Evolutionary conservation across 2,329 filamentous ascomycete genomes (phyloP), one percentile per base, ranked within the genome.

Genomic region (Cordyceps cateniannulata): DNA sequence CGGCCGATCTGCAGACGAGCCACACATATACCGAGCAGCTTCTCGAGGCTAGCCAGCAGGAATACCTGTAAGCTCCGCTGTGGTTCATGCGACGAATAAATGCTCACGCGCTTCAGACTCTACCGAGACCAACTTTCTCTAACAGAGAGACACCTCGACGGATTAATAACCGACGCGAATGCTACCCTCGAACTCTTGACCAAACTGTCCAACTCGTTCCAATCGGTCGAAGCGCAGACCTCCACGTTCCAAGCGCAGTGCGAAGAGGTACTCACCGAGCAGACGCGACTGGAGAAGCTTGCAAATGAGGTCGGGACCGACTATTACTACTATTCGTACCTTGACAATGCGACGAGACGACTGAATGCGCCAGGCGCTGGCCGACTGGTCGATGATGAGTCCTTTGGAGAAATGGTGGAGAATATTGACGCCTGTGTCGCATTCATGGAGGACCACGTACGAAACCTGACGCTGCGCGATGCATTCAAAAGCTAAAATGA

Each of bases 231-330:
- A 68, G 80, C 84, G 10, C 93, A 98, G 75, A 99, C 95, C 0
- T 90, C 89, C n/a, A 88, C 89, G 16, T 98, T 99, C 77, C 90
- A 93, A 71, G 85, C 88, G 51, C 92, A 96, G 73, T 99, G 95
- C 74, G 91, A 97, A 70, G 89, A 91, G 61, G 81, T 99, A 2
- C 77, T 98, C 32, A 80, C 84, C 1, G 93, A 96, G 68, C 92
- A 98, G 75, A 85, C 83, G 67, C 85, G 90, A 25, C 81, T 97
- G 45, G 86, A 90, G 63, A 83, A 82, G 65, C 81, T 99, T 47
- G 91, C 92, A 3, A 85, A 96, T 66, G 88, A 92, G 62, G 88
- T 99, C 61, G 88, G 90, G 27, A 89, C 90, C 25, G 96, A 97
- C 67, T 79, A 97, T n/a, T 87, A 93, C 70, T 97, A 96, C 74